phyloP scores from a whole-genome alignment of 129 eudicot genomes.

The Daucus carota region DNA sequence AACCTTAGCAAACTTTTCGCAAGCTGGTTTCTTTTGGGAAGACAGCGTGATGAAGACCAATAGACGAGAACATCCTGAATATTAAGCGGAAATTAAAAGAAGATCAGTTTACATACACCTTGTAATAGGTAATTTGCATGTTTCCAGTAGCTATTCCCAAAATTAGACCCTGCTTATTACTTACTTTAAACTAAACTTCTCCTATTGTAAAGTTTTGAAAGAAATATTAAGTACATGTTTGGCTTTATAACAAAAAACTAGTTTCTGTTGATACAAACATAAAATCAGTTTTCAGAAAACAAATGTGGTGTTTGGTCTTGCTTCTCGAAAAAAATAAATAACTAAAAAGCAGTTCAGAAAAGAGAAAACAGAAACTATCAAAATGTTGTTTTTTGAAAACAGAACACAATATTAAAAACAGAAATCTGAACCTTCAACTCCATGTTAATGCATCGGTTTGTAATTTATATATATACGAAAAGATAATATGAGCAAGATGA shows the following conservation, averaged over 20 bases:
- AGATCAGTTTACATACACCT: neutral
- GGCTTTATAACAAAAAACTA: too few species aligned
- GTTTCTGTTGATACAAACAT: too few species aligned
- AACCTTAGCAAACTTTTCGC: conserved; percentile 63
- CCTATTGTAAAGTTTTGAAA: neutral
- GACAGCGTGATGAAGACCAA: conserved; percentile 98
- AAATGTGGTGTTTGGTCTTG: too few species aligned
- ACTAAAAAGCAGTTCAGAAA: too few species aligned
- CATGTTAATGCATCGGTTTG: neutral
- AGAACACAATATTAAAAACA: too few species aligned
- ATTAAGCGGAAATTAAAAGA: conserved; percentile 1
- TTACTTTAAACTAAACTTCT: neutral
- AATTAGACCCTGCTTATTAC: neutral
- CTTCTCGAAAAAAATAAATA: too few species aligned
- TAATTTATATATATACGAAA: neutral
- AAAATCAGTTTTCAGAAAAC: too few species aligned
- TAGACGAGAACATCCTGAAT: conserved; percentile 86
- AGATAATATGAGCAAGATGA: neutral
- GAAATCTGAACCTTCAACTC: neutral
- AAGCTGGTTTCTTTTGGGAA: conserved; percentile 74
- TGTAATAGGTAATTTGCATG: neutral
- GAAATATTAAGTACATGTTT: neutral
- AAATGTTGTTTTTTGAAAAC: too few species aligned
- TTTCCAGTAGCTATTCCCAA: neutral
- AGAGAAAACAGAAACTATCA: too few species aligned